Evolutionary conservation across 495 filamentous ascomycete species (phyloP).

Genomic region (Penicillium ochrochloron): DNA sequence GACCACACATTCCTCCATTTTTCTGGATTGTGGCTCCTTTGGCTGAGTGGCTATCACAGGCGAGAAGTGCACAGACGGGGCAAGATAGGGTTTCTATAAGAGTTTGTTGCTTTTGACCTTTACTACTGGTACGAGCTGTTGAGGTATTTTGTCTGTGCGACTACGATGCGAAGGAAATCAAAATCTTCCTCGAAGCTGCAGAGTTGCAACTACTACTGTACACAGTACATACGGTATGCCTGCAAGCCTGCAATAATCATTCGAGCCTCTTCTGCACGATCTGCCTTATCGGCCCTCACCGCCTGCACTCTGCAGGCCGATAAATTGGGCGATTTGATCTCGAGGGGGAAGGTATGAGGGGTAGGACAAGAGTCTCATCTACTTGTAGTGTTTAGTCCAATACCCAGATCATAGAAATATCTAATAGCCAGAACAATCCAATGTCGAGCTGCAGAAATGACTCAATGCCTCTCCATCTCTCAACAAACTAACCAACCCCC

Average conservation of each 20-base stretch:
- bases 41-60: background rate
- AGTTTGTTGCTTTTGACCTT: background rate
- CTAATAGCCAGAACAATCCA: background rate
- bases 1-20: constrained; percentile 9
- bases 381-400: background rate
- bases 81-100: background rate
- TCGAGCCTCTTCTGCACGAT: constrained; percentile 13
- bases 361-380: background rate
- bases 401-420: background rate
- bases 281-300: constrained; percentile 18
- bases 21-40: constrained; percentile 2
- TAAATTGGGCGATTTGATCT: constrained; percentile 1
- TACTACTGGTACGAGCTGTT: background rate
- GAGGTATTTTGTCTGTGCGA: background rate
- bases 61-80: background rate
- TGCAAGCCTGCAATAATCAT: background rate
- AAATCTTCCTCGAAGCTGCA: too few species aligned
- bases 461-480: background rate
- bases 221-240: too few species aligned
- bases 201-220: too few species aligned
- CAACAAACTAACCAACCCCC: background rate
- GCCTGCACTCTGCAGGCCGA: constrained; percentile 22
- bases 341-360: background rate
- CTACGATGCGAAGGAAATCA: background rate
- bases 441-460: background rate